Evolutionary conservation across 768 basidiomycete genomes (phyloP).

Genomic region (Nidularia pulvinata): DNA sequence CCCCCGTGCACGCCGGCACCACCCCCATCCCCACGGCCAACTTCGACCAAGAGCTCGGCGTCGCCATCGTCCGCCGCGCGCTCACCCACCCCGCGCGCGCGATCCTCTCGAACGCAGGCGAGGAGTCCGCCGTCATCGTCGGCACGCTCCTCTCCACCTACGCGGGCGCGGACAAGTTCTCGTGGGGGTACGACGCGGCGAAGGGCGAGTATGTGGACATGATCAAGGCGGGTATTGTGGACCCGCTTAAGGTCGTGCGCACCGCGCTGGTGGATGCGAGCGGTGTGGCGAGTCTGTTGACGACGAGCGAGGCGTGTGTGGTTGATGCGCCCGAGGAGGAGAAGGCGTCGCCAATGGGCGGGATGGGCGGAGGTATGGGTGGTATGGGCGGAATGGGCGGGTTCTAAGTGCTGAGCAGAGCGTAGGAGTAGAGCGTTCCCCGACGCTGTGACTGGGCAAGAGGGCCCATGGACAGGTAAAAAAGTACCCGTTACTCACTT

Average conservation of each 20-base stretch:
- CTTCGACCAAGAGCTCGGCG: slow-evolving; percentile 98
- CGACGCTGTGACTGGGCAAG: too few species aligned
- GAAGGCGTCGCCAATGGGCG: slow-evolving; percentile 47
- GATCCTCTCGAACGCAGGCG: slow-evolving; percentile 93
- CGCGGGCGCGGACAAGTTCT: slow-evolving; percentile 74
- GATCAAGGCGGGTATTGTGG: slow-evolving; percentile 93
- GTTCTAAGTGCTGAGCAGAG: slow-evolving; percentile 10
- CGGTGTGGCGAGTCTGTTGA: slow-evolving; percentile 92
- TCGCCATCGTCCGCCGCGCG: slow-evolving; percentile 89
- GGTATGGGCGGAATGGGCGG: slow-evolving; percentile 44
- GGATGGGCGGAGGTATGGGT: slow-evolving; percentile 34
- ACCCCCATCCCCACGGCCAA: slow-evolving; percentile 78
- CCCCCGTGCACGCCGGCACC: slow-evolving; percentile 53
- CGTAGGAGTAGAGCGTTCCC: too few species aligned
- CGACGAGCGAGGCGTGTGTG: slow-evolving; percentile 90
- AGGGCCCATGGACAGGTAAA: too few species aligned
- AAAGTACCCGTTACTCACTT: too few species aligned
- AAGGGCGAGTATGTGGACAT: slow-evolving; percentile 95
- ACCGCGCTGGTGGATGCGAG: slow-evolving; percentile 91
- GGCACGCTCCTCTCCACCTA: slow-evolving; percentile 79
- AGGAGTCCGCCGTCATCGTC: slow-evolving; percentile 92
- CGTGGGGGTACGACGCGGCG: slow-evolving; percentile 88
- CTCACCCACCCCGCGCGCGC: slow-evolving; percentile 82
- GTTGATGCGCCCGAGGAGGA: slow-evolving; percentile 90
- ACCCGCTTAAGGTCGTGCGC: slow-evolving; percentile 94